Conservation (phyloP, 2,329 filamentous ascomycete species). For the Apiospora sp. region DNA sequence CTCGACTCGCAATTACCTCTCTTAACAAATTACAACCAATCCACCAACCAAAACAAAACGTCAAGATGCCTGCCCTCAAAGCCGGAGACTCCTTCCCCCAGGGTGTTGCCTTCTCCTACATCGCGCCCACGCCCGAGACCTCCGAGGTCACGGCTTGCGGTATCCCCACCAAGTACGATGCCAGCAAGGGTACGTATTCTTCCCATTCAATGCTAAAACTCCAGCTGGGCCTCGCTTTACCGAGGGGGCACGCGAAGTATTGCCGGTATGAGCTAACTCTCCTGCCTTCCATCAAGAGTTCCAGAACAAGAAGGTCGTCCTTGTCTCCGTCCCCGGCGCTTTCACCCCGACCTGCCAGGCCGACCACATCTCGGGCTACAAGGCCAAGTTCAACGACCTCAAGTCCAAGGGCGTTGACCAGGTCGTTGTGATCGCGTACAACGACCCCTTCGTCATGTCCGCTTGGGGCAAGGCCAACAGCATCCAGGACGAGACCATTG, state of each 20-base stretch:
- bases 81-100: slow-evolving; percentile 85
- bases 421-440: slow-evolving; percentile 80
- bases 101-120: slow-evolving; percentile 83
- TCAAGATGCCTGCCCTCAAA: slow-evolving; percentile 71
- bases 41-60: background rate
- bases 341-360: slow-evolving; percentile 88
- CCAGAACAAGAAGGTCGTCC: slow-evolving; percentile 60
- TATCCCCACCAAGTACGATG: slow-evolving; percentile 78
- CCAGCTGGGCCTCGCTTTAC: background rate
- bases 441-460: slow-evolving; percentile 86
- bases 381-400: slow-evolving; percentile 72
- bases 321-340: slow-evolving; percentile 68
- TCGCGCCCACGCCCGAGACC: slow-evolving; percentile 76
- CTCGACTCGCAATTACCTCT: background rate
- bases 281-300: slow-evolving; percentile 49
- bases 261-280: background rate
- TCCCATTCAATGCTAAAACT: background rate
- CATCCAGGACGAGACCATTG: slow-evolving; percentile 70
- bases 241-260: background rate
- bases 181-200: slow-evolving; percentile 70
- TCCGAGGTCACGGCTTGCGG: slow-evolving; percentile 78
- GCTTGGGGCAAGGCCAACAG: slow-evolving; percentile 88
- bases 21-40: background rate
- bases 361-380: slow-evolving; percentile 80
- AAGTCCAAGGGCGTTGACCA: slow-evolving; percentile 81